Percentiles rank a stretch among this genome's conserved stretches.
Conservation (phyloP, 169 alveolate genomes). For the Babesia ovis region DNA sequence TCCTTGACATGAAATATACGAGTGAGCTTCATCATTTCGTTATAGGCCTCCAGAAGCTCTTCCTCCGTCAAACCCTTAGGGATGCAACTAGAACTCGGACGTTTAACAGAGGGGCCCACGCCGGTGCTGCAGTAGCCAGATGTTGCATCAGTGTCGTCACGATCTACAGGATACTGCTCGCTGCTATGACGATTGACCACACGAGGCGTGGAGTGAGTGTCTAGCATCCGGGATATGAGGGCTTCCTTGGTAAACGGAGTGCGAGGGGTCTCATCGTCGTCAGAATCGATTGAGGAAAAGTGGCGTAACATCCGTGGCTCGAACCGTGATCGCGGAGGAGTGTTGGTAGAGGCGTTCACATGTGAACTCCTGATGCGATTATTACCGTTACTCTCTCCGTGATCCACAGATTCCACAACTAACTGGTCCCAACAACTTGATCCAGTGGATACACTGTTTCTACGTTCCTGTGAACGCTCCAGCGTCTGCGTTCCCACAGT, state of each 20-base stretch:
- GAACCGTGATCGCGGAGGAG: background rate
- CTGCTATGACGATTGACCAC: background rate
- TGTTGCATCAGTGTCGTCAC: background rate
- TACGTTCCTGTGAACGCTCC: too few relatives aligned
- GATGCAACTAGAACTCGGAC: background rate
- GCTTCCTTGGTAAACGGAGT: slow-evolving; percentile 24
- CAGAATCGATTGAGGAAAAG: background rate
- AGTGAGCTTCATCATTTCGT: slow-evolving; percentile 42
- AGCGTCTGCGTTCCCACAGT: background rate
- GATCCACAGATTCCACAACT: background rate
- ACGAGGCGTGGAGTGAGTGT: background rate
- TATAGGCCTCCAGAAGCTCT: slow-evolving; percentile 59
- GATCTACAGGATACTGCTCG: background rate
- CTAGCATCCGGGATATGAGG: background rate
- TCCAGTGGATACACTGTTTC: too few relatives aligned
- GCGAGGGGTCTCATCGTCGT: background rate
- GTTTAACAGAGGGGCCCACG: background rate
- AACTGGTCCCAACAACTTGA: too few relatives aligned
- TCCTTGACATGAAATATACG: slow-evolving; percentile 60
- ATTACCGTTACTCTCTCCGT: background rate
- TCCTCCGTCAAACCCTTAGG: slow-evolving; percentile 24
- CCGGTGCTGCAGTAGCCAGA: background rate
- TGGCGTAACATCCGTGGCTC: background rate
- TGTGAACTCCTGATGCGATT: background rate
- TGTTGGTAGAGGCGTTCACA: slow-evolving; percentile 1